Conservation (phyloP, 2,329 filamentous ascomycete species). For the Ceratocystis destructans region DNA sequence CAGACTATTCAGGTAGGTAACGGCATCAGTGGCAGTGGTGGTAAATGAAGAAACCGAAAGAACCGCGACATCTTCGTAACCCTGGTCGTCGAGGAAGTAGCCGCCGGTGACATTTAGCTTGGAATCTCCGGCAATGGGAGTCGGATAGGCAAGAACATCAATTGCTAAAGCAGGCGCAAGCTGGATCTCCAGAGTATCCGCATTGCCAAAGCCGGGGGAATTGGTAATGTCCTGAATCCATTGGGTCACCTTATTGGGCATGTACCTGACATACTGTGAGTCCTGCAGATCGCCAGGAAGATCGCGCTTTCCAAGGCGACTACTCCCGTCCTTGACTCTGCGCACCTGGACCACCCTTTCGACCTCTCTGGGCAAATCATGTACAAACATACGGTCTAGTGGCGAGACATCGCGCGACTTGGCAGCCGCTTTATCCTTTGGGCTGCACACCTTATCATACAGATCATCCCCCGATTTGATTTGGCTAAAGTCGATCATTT, state of each 20-base stretch:
- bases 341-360: not conserved
- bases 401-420: slow-evolving; percentile 22
- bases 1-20: slow-evolving; percentile 25
- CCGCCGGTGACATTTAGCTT: slow-evolving; percentile 25
- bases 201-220: not conserved
- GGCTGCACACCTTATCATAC: slow-evolving; percentile 27
- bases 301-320: slow-evolving; percentile 10
- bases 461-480: slow-evolving; percentile 27
- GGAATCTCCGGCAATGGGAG: slow-evolving; percentile 24
- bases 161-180: not conserved
- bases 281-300: not conserved
- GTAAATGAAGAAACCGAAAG: slow-evolving; percentile 24
- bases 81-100: slow-evolving; percentile 28
- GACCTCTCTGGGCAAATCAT: slow-evolving; percentile 25
- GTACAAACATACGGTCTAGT: not conserved
- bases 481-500: slow-evolving; percentile 24
- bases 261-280: slow-evolving; percentile 4
- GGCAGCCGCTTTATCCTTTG: slow-evolving; percentile 17
- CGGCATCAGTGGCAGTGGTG: slow-evolving; percentile 17
- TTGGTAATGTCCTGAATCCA: not conserved
- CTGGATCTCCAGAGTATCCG: slow-evolving; percentile 1
- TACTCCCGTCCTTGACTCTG: slow-evolving; percentile 3
- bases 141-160: slow-evolving; percentile 23
- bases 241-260: not conserved
- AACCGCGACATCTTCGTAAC: slow-evolving; percentile 27